Conservation (phyloP, 208 protist genomes). For the Leishmania martiniquensis region DNA sequence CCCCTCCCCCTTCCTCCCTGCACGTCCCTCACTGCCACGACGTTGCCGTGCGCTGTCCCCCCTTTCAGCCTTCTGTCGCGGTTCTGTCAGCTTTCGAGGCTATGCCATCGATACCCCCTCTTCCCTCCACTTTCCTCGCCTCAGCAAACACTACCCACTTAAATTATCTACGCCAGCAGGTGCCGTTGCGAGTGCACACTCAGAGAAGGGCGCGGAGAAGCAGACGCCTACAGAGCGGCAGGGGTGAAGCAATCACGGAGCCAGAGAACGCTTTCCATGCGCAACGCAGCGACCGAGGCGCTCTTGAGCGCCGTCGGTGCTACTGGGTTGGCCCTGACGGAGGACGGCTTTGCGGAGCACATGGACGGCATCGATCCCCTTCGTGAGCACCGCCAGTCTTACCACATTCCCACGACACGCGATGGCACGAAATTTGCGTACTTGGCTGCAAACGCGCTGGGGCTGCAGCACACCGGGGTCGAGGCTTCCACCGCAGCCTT, state of each 20-base stretch:
- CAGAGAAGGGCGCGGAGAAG: background rate
- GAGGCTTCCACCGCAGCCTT: constrained; percentile 59
- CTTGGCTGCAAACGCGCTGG: constrained; percentile 91
- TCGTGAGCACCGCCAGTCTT: constrained; percentile 55
- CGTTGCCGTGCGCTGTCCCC: too few species aligned
- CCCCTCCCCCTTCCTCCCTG: too few species aligned
- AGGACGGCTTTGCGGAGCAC: constrained; percentile 70
- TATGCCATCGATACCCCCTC: too few species aligned
- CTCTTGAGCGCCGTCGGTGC: constrained; percentile 50
- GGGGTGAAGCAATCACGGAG: background rate
- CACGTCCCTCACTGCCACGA: too few species aligned
- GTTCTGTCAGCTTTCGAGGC: too few species aligned
- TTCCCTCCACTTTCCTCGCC: too few species aligned
- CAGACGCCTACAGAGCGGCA: background rate
- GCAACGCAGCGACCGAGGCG: constrained; percentile 67
- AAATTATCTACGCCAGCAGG: background rate
- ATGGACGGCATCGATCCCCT: constrained; percentile 76
- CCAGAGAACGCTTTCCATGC: constrained; percentile 33
- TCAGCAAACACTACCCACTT: background rate
- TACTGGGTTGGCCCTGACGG: constrained; percentile 61
- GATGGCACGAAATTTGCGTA: constrained; percentile 65
- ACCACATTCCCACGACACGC: constrained; percentile 55
- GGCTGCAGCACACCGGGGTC: constrained; percentile 85
- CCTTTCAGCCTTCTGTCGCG: too few species aligned
- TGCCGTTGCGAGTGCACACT: background rate